Evolutionary conservation across 169 alveolate species (phyloP).

Genomic region (Eimeria falciformis): DNA sequence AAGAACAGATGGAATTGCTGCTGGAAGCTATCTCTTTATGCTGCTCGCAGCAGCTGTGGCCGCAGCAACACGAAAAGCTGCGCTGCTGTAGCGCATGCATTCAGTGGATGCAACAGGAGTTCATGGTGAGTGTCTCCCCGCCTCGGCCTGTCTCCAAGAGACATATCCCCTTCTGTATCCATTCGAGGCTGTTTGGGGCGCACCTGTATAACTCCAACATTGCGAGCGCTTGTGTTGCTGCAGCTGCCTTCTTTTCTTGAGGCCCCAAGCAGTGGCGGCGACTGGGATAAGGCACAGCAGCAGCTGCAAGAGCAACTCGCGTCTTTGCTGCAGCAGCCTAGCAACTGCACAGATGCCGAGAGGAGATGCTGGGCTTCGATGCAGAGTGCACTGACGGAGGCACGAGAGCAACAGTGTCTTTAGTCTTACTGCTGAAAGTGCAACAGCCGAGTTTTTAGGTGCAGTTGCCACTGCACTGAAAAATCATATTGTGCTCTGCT

Average conservation of each 20-base stretch:
- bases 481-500: too few species aligned
- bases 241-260: background rate
- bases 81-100: constrained; percentile 29
- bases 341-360: constrained; percentile 21
- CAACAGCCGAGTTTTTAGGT: background rate
- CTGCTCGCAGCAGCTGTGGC: constrained; percentile 7
- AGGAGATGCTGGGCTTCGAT: background rate
- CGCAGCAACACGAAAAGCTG: background rate
- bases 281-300: background rate
- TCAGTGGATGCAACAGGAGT: constrained; percentile 2
- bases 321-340: background rate
- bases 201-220: background rate
- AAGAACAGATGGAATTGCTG: background rate
- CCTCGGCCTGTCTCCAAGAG: too few species aligned
- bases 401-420: background rate
- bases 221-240: background rate
- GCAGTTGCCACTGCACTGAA: too few species aligned
- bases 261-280: constrained; percentile 35
- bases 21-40: background rate
- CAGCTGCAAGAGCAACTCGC: background rate
- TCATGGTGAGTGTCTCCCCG: background rate
- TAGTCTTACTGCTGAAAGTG: background rate
- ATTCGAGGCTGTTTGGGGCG: background rate
- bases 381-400: constrained; percentile 1
- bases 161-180: too few species aligned